Conservation (phyloP, 768 basidiomycete genomes). For the Leccinellum albellum region DNA sequence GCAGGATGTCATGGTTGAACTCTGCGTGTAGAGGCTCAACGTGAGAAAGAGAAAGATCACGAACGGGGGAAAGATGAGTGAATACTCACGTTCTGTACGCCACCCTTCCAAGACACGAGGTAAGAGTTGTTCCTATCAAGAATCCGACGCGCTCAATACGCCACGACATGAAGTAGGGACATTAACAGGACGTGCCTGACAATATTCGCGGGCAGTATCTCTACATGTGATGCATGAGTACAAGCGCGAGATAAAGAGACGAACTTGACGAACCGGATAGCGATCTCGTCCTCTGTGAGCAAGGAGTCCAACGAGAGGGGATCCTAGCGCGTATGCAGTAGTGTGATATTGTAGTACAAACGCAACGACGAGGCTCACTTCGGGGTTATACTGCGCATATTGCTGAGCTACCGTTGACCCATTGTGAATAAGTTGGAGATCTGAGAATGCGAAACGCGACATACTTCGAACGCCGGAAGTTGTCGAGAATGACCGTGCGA, state of each 20-base stretch:
- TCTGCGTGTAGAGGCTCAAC: slow-evolving; percentile 38
- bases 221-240: slow-evolving; percentile 36
- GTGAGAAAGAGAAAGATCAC: background rate
- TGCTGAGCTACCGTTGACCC: slow-evolving; percentile 14
- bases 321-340: slow-evolving; percentile 49
- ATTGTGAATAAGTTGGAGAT: background rate
- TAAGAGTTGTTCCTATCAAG: slow-evolving; percentile 66
- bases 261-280: slow-evolving; percentile 61
- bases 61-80: background rate
- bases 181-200: slow-evolving; percentile 51
- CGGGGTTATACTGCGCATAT: slow-evolving; percentile 19
- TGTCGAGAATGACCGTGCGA: slow-evolving; percentile 22
- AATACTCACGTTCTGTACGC: slow-evolving; percentile 72
- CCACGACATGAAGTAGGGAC: background rate
- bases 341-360: slow-evolving; percentile 3
- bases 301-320: slow-evolving; percentile 75
- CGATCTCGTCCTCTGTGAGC: slow-evolving; percentile 85
- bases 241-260: background rate
- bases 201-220: slow-evolving; percentile 75
- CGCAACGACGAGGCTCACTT: slow-evolving; percentile 10
- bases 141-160: background rate
- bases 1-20: slow-evolving; percentile 71
- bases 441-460: slow-evolving; percentile 1
- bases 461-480: slow-evolving; percentile 15
- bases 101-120: slow-evolving; percentile 90